A percentile compares a stretch with the other conserved stretches of the same genome.
Evolutionary conservation across 2,329 filamentous ascomycete genomes (phyloP).

Genomic region (Phaeosphaeriaceae sp.): DNA sequence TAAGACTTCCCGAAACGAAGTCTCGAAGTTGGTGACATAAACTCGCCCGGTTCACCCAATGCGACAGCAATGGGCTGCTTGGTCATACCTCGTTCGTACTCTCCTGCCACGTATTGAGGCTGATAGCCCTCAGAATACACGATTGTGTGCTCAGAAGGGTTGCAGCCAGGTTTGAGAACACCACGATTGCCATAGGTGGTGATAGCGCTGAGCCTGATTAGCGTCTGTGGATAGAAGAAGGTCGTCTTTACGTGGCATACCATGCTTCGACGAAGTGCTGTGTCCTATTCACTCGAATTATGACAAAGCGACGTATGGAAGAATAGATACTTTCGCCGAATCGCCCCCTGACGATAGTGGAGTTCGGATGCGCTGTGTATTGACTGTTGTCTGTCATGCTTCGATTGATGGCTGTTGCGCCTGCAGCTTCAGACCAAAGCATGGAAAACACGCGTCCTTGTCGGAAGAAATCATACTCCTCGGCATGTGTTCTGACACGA

Average conservation of each 20-base stretch:
- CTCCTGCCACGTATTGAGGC: conserved; percentile 22
- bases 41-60: conserved; percentile 23
- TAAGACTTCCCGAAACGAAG: conserved; percentile 50
- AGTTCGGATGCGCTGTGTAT: background rate
- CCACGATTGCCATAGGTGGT: conserved; percentile 50
- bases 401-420: conserved; percentile 3
- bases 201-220: conserved; percentile 42
- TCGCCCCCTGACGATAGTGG: conserved; percentile 16
- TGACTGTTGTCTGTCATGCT: background rate
- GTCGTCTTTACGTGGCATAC: conserved; percentile 8
- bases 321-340: conserved; percentile 23
- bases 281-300: conserved; percentile 22
- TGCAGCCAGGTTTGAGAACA: conserved; percentile 47
- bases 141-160: conserved; percentile 47
- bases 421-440: conserved; percentile 23
- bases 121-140: conserved; percentile 32
- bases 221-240: background rate
- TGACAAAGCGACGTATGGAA: conserved; percentile 37
- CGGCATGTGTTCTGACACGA: conserved; percentile 20
- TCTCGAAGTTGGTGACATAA: conserved; percentile 46
- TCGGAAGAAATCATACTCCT: conserved; percentile 26
- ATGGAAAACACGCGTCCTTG: conserved; percentile 30
- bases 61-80: conserved; percentile 49
- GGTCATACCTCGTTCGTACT: conserved; percentile 41
- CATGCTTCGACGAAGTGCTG: conserved; percentile 26